A percentile compares a stretch with the other conserved stretches of the same genome.
phyloP scores from a whole-genome alignment of 768 basidiomycete genomes.

The Suillus variegatus region DNA sequence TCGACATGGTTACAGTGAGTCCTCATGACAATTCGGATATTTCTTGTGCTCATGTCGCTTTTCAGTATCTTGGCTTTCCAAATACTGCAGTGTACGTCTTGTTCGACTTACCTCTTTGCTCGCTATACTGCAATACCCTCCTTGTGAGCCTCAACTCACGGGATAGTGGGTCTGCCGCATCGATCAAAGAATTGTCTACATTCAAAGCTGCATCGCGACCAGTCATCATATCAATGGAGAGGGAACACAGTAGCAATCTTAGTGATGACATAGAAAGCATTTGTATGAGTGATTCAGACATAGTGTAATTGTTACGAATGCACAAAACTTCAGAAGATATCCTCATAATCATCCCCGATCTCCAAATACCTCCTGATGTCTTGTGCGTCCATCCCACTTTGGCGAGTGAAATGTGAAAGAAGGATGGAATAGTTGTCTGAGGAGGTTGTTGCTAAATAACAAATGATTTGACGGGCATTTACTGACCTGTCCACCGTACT shows the following conservation, averaged over 20 bases:
- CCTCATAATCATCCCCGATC: slow-evolving; percentile 76
- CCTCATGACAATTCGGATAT: neutral
- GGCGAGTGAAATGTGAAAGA: slow-evolving; percentile 64
- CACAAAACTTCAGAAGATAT: slow-evolving; percentile 46
- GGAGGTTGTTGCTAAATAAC: neutral
- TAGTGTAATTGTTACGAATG: neutral
- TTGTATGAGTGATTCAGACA: neutral
- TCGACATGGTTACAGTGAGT: neutral
- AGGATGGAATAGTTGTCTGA: slow-evolving; percentile 73
- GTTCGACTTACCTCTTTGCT: slow-evolving; percentile 33
- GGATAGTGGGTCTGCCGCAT: neutral
- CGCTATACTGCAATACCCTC: slow-evolving; percentile 35
- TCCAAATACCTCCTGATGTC: slow-evolving; percentile 70
- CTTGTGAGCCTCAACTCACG: slow-evolving; percentile 34
- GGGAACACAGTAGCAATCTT: neutral
- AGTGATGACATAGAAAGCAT: neutral
- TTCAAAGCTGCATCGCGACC: slow-evolving; percentile 1
- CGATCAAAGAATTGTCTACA: neutral
- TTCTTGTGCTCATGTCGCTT: neutral
- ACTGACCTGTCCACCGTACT: slow-evolving; percentile 85
- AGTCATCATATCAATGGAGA: neutral
- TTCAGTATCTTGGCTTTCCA: slow-evolving; percentile 14
- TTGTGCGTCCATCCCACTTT: slow-evolving; percentile 54
- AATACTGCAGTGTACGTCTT: slow-evolving; percentile 23
- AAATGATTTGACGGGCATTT: neutral